phyloP scores from a whole-genome alignment of 768 basidiomycete species.

The Tephrocybe sp. region DNA sequence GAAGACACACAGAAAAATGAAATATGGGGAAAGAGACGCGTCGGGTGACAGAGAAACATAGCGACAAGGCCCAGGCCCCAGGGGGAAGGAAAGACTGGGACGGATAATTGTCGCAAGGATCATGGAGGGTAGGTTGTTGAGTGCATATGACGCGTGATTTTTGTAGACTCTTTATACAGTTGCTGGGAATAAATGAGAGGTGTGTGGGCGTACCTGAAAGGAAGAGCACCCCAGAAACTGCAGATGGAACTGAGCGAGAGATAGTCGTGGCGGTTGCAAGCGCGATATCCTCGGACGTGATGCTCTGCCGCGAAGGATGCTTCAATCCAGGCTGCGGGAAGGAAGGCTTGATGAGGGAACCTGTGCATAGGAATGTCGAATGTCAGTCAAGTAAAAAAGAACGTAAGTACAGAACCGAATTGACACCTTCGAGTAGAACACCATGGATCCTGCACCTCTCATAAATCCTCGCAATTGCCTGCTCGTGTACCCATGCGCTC shows the following conservation, averaged over 20 bases:
- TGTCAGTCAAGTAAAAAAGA: background rate
- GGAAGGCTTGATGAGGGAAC: constrained; percentile 49
- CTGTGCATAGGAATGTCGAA: constrained; percentile 21
- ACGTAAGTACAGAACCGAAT: no score
- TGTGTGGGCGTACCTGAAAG: constrained; percentile 41
- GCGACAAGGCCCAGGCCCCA: background rate
- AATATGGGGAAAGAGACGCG: background rate
- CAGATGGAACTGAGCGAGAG: constrained; percentile 41
- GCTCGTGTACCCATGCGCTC: constrained; percentile 45
- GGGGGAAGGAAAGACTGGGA: background rate
- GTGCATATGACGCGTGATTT: no score
- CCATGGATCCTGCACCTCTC: constrained; percentile 42
- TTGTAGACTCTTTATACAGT: no score
- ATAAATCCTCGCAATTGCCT: constrained; percentile 44
- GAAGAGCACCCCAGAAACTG: constrained; percentile 49
- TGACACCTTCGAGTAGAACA: constrained; percentile 45
- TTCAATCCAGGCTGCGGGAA: constrained; percentile 49
- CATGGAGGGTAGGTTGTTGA: background rate
- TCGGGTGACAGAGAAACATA: background rate
- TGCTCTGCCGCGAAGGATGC: constrained; percentile 33
- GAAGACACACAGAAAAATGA: background rate
- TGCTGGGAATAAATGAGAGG: background rate
- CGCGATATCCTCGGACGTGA: constrained; percentile 40
- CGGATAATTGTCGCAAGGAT: constrained; percentile 3
- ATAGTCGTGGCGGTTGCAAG: constrained; percentile 44